Evolutionary conservation across 805 yeast genomes (phyloP), one percentile per base, ranked within the genome.

Genomic region (Nakazawaea sp.): DNA sequence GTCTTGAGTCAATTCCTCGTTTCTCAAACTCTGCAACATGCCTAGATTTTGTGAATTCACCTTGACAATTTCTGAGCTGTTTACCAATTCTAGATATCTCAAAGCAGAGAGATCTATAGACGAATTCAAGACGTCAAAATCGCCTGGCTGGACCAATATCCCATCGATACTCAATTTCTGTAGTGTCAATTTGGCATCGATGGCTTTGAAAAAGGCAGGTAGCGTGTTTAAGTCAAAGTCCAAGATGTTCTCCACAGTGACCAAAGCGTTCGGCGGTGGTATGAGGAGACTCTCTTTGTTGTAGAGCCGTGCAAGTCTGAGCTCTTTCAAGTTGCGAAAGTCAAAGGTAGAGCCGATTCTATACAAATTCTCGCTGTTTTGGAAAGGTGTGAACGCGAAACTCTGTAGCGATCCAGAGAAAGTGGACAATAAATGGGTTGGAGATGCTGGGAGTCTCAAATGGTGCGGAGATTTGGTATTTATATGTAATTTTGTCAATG

Each of bases 121-220:
- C 20, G 13, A n/a, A 2, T 13, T 4, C 7, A 34, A 10, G 4
- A 4, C 15, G 13, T 23, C 9, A 17, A 35, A 35, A 24, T 35
- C 38, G 4, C n/a, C 11, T 2, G 33, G 33, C 23, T 30, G 29
- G 4, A 35, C 17, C 20, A 30, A 30, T 5, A 23, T 26, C 3
- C 38, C 38, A 35, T 35, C 38, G 15, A 35, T 30, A 17, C 33
- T 24, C 21, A 35, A 25, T 17, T 35, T 29, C 2, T 16, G n/a
- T 24, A 35, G 23, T 2, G 29, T 17, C 12, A 30, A 30, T 16
- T 27, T 25, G 10, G 4, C 10, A 6, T n/a, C 12, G 10, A 5
- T 9, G 10, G 9, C 9, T 10, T 15, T 13, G 20, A 28, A 28
- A 8, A 35, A 15, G 18, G 28, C 28, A 7, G 18, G 4, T 3